Percentiles rank a stretch among this genome's conserved stretches.
These are phyloP conservation scores for Tulasnella sp. DNA, from an alignment of 768 basidiomycete species.

Conservation along the genomic window DNA sequence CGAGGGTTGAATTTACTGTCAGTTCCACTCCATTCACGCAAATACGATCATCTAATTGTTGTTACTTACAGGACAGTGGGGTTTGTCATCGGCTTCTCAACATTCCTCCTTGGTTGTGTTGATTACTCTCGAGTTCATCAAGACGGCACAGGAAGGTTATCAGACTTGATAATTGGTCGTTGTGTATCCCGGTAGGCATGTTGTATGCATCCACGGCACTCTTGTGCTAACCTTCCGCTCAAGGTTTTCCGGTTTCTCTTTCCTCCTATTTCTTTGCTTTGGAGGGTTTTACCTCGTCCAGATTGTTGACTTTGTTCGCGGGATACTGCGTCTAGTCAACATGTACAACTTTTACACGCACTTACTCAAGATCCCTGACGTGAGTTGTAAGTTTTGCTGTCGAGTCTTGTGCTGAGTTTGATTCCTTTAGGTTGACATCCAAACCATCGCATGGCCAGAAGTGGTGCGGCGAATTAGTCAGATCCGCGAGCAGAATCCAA, in stretches of 20 bases:
- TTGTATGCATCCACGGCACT: neutral
- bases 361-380: conserved; percentile 88
- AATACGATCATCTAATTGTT: neutral
- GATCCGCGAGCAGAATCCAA: conserved; percentile 86
- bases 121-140: conserved; percentile 74
- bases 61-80: conserved; percentile 65
- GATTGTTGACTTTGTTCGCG: conserved; percentile 62
- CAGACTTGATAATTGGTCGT: conserved; percentile 66
- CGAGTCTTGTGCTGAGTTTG: neutral
- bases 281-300: conserved; percentile 84
- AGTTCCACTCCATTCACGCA: conserved; percentile 29
- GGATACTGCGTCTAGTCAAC: conserved; percentile 66
- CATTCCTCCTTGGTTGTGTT: conserved; percentile 88
- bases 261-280: conserved; percentile 76
- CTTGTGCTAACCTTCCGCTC: neutral
- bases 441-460: conserved; percentile 94
- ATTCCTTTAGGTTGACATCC: conserved; percentile 73
- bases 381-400: conserved; percentile 29
- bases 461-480: conserved; percentile 80
- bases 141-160: conserved; percentile 53
- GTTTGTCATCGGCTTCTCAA: conserved; percentile 97
- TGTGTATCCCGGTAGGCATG: conserved; percentile 71
- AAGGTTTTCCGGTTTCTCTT: conserved; percentile 73
- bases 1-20: conserved; percentile 90
- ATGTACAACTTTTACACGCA: conserved; percentile 97